Evolutionary conservation across 768 basidiomycete species (phyloP).

Genomic region (Boletus tylopilopsis): DNA sequence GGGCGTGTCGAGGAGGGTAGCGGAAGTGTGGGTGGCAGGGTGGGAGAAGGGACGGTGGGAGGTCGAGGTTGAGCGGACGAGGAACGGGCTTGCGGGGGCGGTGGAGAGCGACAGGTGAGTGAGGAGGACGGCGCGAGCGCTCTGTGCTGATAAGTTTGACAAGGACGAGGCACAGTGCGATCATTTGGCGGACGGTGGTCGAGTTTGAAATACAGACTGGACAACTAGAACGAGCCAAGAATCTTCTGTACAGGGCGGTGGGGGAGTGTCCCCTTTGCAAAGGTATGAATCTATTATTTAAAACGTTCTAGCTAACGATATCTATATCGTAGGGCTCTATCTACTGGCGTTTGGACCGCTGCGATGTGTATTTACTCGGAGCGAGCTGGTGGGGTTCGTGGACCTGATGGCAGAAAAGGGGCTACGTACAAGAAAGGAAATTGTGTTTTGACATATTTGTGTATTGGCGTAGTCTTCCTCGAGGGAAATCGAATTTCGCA

Average conservation of each 20-base stretch:
- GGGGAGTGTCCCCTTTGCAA: constrained; percentile 73
- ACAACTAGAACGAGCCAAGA: constrained; percentile 60
- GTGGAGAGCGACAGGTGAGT: constrained; percentile 65
- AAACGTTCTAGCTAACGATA: too few species aligned
- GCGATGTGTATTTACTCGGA: constrained; percentile 53
- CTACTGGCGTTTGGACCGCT: constrained; percentile 72
- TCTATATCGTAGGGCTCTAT: constrained; percentile 76
- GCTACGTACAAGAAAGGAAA: constrained; percentile 54
- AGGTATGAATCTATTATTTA: too few species aligned
- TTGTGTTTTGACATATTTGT: constrained; percentile 32
- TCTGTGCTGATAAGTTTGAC: constrained; percentile 5
- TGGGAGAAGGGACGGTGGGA: constrained; percentile 76
- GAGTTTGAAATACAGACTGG: constrained; percentile 72
- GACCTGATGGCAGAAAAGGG: constrained; percentile 79
- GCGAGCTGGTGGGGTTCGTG: constrained; percentile 58
- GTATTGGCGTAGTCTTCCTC: too few species aligned
- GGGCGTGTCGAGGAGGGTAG: constrained; percentile 51
- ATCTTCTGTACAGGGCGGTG: constrained; percentile 68
- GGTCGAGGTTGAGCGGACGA: constrained; percentile 64
- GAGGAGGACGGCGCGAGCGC: not conserved
- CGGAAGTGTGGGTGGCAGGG: constrained; percentile 76
- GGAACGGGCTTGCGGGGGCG: constrained; percentile 58
- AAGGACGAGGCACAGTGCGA: constrained; percentile 63
- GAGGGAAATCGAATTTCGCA: too few species aligned
- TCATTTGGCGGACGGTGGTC: constrained; percentile 70